Base-by-base conservation (phyloP, 495 filamentous ascomycete genomes). In the Baudoinia panamericana region DNA sequence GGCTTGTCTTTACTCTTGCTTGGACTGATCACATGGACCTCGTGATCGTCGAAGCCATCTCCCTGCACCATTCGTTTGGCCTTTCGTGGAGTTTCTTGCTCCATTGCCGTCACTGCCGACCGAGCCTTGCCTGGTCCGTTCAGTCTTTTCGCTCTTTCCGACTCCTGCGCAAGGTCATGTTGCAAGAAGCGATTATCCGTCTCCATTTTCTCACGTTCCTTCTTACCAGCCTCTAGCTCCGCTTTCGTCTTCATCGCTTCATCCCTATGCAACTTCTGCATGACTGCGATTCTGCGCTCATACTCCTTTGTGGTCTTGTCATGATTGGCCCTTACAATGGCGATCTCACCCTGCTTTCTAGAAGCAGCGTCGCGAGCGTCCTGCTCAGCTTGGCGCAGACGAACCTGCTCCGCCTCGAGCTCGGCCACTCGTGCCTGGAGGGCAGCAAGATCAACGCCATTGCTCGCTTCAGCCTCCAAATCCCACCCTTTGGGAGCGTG, bases 41-140 rank as follows among this genome's bases (percentile, higher is more conserved):
- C 79, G 29, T 76, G 70, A 43, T 84, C 76, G 32, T 80, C 75
- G 49, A 84, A 84, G 18, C 80, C 80, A 65, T 84, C 80, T 17
- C 78, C 63, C 28, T 73, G 69, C 0, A 68, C 66, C 9, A 71
- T 61, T n/a, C 57, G 53, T 45, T 63, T 71, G 18, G 56, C 56
- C 54, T 75, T 80, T 39, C 64, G 75, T 5, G 79, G 79, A 3
- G 79, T 84, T 1, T 62, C 57, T 0, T 61, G 61, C 2, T 62
- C 60, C 34, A 48, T 63, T 1, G 13, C 30, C 4, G 35, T 10
- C 13, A 28, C 16, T 12, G 41, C 21, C 16, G 50, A 42, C 39
- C 63, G 60, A 11, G 59, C 54, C 38, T 64, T 71, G 15, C 34
- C 31, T 1, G 33, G 19, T 2, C 48, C 43, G 11, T 23, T 43